Percentiles rank a stretch among this genome's conserved stretches.
These are phyloP conservation scores for Colletotrichum costaricense DNA, from an alignment of 2,329 filamentous ascomycete species.

Conservation along the genomic window DNA sequence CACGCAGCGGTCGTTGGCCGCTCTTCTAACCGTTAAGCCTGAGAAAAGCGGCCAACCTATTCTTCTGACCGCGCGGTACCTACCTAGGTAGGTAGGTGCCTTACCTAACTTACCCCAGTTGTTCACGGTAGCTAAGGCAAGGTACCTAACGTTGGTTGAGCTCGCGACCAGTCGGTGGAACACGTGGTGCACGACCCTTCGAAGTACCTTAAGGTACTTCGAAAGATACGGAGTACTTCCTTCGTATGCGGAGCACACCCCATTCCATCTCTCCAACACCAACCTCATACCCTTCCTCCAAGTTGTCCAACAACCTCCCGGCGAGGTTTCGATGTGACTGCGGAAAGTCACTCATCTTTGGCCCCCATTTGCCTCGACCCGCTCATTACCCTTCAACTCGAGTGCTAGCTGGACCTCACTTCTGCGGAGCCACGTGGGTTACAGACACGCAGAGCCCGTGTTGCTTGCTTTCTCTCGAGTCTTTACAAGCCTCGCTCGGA, in stretches of 20 bases:
- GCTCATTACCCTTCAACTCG: conserved; percentile 15
- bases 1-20: too few relatives aligned
- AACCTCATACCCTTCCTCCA: conserved; percentile 7
- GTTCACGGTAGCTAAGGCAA: too few relatives aligned
- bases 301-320: conserved; percentile 4
- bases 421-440: neutral
- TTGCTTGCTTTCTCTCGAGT: neutral
- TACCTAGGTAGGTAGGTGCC: too few relatives aligned
- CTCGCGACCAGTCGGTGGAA: conserved; percentile 31
- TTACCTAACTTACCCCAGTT: too few relatives aligned
- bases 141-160: conserved; percentile 3
- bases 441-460: neutral
- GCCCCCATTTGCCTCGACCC: neutral
- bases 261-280: conserved; percentile 10
- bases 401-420: neutral
- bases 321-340: conserved; percentile 9
- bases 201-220: neutral
- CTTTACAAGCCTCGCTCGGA: neutral
- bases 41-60: too few relatives aligned
- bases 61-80: too few relatives aligned
- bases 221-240: too few relatives aligned
- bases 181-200: conserved; percentile 31
- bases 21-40: too few relatives aligned
- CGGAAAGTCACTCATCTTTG: neutral
- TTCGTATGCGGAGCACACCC: neutral